phyloP scores from a whole-genome alignment of 1,284 basidiomycete genomes.

The Sutorius eximius region DNA sequence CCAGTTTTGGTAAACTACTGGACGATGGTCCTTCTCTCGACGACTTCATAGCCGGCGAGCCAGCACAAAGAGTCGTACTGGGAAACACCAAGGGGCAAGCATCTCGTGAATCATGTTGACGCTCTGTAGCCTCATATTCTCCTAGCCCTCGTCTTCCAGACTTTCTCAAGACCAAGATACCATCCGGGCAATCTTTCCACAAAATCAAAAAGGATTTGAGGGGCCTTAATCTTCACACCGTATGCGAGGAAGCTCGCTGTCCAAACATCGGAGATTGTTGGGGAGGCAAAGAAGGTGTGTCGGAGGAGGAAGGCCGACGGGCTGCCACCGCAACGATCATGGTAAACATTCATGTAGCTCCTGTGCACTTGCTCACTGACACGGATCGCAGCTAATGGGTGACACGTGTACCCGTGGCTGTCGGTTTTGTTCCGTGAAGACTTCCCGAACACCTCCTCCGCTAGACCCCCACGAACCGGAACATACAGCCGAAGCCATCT shows the following conservation, averaged over 20 bases:
- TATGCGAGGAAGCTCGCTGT: slow-evolving; percentile 98
- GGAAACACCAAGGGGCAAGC: slow-evolving; percentile 75
- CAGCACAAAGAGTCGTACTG: slow-evolving; percentile 66
- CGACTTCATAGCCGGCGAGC: slow-evolving; percentile 78
- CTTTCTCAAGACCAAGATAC: slow-evolving; percentile 92
- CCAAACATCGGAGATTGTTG: slow-evolving; percentile 99
- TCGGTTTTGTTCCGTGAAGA: slow-evolving; percentile 98
- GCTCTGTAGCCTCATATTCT: not conserved
- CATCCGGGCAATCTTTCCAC: slow-evolving; percentile 85
- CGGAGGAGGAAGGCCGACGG: slow-evolving; percentile 72
- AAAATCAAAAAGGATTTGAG: slow-evolving; percentile 96
- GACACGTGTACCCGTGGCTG: slow-evolving; percentile 98
- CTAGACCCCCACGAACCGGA: slow-evolving; percentile 97
- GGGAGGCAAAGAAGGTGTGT: slow-evolving; percentile 84
- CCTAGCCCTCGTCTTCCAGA: slow-evolving; percentile 84
- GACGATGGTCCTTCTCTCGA: slow-evolving; percentile 77
- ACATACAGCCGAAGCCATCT: slow-evolving; percentile 97
- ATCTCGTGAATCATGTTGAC: not conserved
- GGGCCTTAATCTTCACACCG: slow-evolving; percentile 90
- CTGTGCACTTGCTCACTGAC: slow-evolving; percentile 8
- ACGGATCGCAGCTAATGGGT: slow-evolving; percentile 79
- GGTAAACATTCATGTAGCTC: slow-evolving; percentile 50
- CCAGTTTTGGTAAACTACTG: slow-evolving; percentile 58
- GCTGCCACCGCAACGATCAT: slow-evolving; percentile 99
- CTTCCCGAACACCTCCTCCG: slow-evolving; percentile 83